phyloP scores from a whole-genome alignment of 371 early-diverging fungal species.

The Funneliformis caledonium region DNA sequence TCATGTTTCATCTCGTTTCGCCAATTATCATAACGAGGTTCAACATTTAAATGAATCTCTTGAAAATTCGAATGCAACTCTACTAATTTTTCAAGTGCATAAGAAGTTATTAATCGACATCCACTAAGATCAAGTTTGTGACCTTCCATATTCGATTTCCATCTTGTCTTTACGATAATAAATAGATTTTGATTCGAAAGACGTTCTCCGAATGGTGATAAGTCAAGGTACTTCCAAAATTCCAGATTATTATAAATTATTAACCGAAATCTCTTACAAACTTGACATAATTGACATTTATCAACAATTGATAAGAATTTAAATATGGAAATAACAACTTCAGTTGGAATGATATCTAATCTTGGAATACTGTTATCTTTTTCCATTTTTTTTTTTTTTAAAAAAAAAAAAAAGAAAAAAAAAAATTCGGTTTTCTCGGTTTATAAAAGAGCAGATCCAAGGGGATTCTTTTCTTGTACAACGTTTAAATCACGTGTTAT shows the following conservation, averaged over 20 bases:
- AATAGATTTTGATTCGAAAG: conserved; percentile 19
- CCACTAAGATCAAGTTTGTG: conserved; percentile 23
- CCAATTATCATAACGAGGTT: conserved; percentile 27
- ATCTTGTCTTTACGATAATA: conserved; percentile 8
- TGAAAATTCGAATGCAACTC: conserved; percentile 6
- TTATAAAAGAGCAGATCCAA: no score
- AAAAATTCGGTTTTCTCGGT: no score
- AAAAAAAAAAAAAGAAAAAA: background rate
- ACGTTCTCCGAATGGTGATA: conserved; percentile 15
- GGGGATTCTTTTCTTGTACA: no score
- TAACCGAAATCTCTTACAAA: conserved; percentile 1
- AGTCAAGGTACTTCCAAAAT: conserved; percentile 21
- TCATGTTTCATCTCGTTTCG: background rate
- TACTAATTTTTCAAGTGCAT: conserved; percentile 19
- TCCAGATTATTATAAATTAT: conserved; percentile 14
- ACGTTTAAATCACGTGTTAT: no score
- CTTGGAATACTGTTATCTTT: background rate
- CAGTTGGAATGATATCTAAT: conserved; percentile 20
- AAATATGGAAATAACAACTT: conserved; percentile 20
- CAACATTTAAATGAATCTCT: conserved; percentile 20
- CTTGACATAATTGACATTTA: conserved; percentile 23
- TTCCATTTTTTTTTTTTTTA: background rate
- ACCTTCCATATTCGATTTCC: conserved; percentile 24
- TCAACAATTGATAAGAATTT: background rate
- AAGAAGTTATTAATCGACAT: conserved; percentile 8